These are phyloP conservation scores for Conidiobolus incongruus DNA, from an alignment of 371 early-diverging fungal genomes.

Conservation along the genomic window DNA sequence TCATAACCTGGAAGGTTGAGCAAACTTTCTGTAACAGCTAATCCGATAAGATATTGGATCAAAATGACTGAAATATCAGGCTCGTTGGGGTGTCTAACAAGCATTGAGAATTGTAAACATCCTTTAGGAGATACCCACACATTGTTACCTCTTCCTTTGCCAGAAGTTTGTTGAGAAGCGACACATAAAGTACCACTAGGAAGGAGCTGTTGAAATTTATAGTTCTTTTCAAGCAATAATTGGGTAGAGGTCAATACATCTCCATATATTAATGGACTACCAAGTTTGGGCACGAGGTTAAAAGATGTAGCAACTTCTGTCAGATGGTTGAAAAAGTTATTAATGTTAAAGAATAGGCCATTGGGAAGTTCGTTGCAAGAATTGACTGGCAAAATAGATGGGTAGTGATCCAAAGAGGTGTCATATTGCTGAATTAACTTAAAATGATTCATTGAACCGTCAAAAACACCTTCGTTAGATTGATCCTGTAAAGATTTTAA, in stretches of 20 bases:
- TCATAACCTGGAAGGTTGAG: conserved; percentile 41
- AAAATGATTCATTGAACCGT: conserved; percentile 10
- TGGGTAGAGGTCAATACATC: conserved; percentile 68
- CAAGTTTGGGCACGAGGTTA: conserved; percentile 19
- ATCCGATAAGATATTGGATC: conserved; percentile 69
- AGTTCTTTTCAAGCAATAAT: conserved; percentile 62
- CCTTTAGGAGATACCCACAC: conserved; percentile 85
- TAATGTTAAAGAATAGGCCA: conserved; percentile 15
- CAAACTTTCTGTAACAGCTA: conserved; percentile 66
- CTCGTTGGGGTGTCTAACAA: conserved; percentile 37
- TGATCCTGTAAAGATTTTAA: background rate
- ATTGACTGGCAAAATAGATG: background rate
- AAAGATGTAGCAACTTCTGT: conserved; percentile 8
- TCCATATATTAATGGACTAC: conserved; percentile 49
- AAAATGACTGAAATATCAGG: conserved; percentile 35
- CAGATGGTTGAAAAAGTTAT: conserved; percentile 15
- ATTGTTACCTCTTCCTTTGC: conserved; percentile 71
- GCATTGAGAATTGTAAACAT: conserved; percentile 66
- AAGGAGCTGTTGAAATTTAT: conserved; percentile 1
- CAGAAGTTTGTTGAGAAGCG: conserved; percentile 56
- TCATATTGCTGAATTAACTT: background rate
- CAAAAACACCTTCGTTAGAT: conserved; percentile 6
- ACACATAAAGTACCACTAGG: conserved; percentile 56
- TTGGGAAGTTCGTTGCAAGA: conserved; percentile 3
- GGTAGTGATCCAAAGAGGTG: conserved; percentile 1